Percentiles rank a stretch among this genome's conserved stretches.
Evolutionary conservation across 495 filamentous ascomycete species (phyloP).

Genomic region (Penicillium lagena): DNA sequence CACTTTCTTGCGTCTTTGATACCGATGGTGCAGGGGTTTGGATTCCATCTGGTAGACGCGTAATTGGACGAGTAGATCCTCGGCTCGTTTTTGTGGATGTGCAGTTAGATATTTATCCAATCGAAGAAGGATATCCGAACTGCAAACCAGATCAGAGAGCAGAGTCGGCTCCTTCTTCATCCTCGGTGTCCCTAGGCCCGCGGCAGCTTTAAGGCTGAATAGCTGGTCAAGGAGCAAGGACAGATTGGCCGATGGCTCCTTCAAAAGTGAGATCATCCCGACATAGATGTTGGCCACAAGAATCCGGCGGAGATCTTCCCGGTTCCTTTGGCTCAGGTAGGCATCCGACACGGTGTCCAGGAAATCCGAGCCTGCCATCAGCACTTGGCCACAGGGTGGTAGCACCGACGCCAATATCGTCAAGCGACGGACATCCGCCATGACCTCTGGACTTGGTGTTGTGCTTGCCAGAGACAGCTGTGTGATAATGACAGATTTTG

Average conservation of each 20-base stretch:
- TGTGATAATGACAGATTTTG: conserved; percentile 39
- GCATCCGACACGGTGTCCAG: conserved; percentile 64
- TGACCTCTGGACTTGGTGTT: conserved; percentile 12
- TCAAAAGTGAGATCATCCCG: conserved; percentile 60
- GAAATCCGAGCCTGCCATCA: conserved; percentile 80
- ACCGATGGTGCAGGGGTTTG: conserved; percentile 47
- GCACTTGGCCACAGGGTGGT: conserved; percentile 42
- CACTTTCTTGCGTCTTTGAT: conserved; percentile 47
- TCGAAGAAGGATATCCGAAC: conserved; percentile 29
- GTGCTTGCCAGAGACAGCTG: conserved; percentile 43
- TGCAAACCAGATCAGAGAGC: conserved; percentile 40
- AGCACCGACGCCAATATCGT: conserved; percentile 33
- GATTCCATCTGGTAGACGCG: conserved; percentile 40
- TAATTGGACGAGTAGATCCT: conserved; percentile 33
- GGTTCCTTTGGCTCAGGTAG: conserved; percentile 48
- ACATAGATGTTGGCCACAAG: conserved; percentile 68
- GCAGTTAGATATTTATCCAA: conserved; percentile 51
- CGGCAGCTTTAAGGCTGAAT: conserved; percentile 67
- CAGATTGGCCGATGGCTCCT: conserved; percentile 57
- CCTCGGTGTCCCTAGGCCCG: conserved; percentile 44
- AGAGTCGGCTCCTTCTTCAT: conserved; percentile 32
- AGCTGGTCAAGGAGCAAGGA: conserved; percentile 73
- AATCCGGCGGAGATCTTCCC: conserved; percentile 50
- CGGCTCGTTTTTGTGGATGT: conserved; percentile 39
- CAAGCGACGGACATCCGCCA: conserved; percentile 30